phyloP scores from a whole-genome alignment of 2,329 filamentous ascomycete genomes.

The Thyridium curvatum region DNA sequence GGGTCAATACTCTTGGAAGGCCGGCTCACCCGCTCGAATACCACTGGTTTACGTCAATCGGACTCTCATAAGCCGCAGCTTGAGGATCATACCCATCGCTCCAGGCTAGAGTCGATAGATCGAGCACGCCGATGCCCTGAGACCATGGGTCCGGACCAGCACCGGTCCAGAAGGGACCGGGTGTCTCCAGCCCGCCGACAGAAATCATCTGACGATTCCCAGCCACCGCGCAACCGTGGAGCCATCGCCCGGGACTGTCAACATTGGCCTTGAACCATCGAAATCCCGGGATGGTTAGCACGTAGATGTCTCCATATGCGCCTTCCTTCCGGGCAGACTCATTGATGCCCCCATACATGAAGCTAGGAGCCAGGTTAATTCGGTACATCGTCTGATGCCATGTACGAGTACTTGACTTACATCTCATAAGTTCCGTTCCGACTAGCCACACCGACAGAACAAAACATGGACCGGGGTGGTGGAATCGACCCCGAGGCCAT shows the following conservation, averaged over 20 bases:
- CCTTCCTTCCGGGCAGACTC: conserved; percentile 9
- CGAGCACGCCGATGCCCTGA: conserved; percentile 30
- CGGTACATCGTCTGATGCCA: too few relatives aligned
- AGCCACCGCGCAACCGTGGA: conserved; percentile 23
- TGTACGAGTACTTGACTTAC: too few relatives aligned
- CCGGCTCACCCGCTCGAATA: conserved; percentile 14
- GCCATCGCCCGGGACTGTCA: conserved; percentile 15
- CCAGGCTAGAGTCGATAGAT: conserved; percentile 29
- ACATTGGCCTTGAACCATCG: conserved; percentile 23
- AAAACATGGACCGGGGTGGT: conserved; percentile 18
- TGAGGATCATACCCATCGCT: conserved; percentile 23
- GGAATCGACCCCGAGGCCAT: conserved; percentile 22
- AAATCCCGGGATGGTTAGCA: conserved; percentile 31
- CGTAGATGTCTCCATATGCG: conserved; percentile 21
- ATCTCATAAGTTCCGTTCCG: conserved; percentile 28
- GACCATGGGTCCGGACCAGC: conserved; percentile 23
- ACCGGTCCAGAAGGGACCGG: conserved; percentile 9
- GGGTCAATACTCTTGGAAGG: too few relatives aligned
- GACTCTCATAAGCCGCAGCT: conserved; percentile 24
- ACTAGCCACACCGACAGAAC: conserved; percentile 23
- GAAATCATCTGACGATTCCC: conserved; percentile 29
- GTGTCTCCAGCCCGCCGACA: conserved; percentile 20
- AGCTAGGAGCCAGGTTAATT: conserved; percentile 6
- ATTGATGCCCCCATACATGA: conserved; percentile 25
- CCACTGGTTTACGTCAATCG: conserved; percentile 23